A percentile compares a stretch with the other conserved stretches of the same genome.
Evolutionary conservation across 192 early-diverging fungal genomes (phyloP).

Genomic region (Coemansia sp.): DNA sequence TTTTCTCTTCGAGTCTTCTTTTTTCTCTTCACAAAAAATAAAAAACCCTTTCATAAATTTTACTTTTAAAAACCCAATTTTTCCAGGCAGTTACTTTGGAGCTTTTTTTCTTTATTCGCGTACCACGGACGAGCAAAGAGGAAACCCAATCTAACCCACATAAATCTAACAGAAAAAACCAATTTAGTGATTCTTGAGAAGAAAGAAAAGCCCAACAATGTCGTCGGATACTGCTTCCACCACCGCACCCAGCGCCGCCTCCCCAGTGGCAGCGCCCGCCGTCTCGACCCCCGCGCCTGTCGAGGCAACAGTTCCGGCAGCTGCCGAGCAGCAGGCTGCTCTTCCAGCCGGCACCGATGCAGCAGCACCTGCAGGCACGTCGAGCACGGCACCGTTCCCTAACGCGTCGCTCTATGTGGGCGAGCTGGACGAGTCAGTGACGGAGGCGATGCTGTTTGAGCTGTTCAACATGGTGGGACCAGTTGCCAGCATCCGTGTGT

Average conservation of each 20-base stretch:
- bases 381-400: slow-evolving; percentile 48
- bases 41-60: slow-evolving; percentile 7
- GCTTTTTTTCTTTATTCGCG: slow-evolving; percentile 11
- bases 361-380: slow-evolving; percentile 14
- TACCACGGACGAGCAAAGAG: slow-evolving; percentile 19
- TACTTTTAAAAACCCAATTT: slow-evolving; percentile 34
- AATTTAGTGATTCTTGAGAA: neutral
- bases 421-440: slow-evolving; percentile 94
- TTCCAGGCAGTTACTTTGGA: slow-evolving; percentile 51
- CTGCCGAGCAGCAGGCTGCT: slow-evolving; percentile 49
- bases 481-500: slow-evolving; percentile 96
- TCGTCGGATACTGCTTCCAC: slow-evolving; percentile 43
- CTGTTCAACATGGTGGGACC: slow-evolving; percentile 95
- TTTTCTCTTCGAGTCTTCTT: neutral
- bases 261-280: slow-evolving; percentile 43
- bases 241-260: slow-evolving; percentile 37
- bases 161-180: slow-evolving; percentile 35
- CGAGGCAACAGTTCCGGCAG: slow-evolving; percentile 47
- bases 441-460: slow-evolving; percentile 96
- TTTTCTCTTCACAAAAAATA: slow-evolving; percentile 6
- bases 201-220: slow-evolving; percentile 31
- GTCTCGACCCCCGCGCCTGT: slow-evolving; percentile 8
- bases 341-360: slow-evolving; percentile 18
- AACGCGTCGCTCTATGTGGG: slow-evolving; percentile 92
- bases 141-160: slow-evolving; percentile 45